These are phyloP conservation scores for Neostapfia colusana DNA, from an alignment of 176 grass and related monocot genomes.

Conservation along the genomic window DNA sequence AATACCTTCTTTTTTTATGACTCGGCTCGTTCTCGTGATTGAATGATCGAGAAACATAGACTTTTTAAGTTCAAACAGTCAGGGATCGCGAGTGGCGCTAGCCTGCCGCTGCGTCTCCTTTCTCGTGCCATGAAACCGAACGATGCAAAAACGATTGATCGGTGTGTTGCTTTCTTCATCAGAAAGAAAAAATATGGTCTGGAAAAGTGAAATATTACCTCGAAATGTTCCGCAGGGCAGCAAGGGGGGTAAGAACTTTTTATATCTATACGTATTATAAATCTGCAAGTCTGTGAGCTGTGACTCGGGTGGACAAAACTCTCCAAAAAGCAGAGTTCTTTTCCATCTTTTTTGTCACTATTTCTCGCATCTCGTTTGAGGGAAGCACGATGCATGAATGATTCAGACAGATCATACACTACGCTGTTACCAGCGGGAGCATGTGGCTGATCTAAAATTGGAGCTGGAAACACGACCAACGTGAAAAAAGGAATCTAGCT, in stretches of 20 bases:
- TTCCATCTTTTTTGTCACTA: background rate
- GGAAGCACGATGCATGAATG: conserved; percentile 20
- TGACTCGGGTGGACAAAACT: background rate
- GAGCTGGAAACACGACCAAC: background rate
- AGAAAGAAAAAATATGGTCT: background rate
- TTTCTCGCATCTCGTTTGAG: too few species aligned
- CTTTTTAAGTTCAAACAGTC: background rate
- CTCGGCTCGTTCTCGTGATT: background rate
- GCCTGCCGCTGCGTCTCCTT: conserved; percentile 21
- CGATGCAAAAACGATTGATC: background rate
- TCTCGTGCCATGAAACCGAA: conserved; percentile 34
- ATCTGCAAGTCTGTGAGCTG: background rate
- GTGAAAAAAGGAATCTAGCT: conserved; percentile 46
- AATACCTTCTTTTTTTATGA: conserved; percentile 10
- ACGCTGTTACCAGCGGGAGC: conserved; percentile 15
- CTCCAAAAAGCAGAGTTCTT: conserved; percentile 1
- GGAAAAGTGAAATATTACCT: conserved; percentile 1
- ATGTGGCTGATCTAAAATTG: conserved; percentile 22
- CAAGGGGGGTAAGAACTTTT: background rate
- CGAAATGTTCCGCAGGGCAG: background rate
- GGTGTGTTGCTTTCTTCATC: conserved; percentile 21
- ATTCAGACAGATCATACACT: conserved; percentile 14
- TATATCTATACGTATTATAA: background rate
- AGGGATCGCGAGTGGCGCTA: too few species aligned
- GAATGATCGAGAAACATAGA: conserved; percentile 14